Conservation (phyloP, 2,329 filamentous ascomycete species). For the Colletotrichum lini region DNA sequence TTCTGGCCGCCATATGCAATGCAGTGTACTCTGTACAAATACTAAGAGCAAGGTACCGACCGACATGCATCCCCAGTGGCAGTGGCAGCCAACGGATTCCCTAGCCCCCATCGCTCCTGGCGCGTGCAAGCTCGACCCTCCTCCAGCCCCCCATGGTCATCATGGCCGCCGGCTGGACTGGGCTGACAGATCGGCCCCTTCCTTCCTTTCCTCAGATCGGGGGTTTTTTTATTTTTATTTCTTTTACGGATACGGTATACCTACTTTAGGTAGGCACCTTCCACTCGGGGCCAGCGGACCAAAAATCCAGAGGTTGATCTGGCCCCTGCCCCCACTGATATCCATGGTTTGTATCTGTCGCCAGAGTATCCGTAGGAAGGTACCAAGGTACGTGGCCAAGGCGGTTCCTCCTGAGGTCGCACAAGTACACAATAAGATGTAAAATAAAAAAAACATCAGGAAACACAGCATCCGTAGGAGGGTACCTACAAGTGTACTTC, state of each 20-base stretch:
- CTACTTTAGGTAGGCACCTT: neutral
- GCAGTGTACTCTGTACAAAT: neutral
- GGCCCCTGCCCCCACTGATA: neutral
- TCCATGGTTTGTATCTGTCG: neutral
- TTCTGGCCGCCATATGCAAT: constrained; percentile 11
- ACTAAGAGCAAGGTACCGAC: neutral
- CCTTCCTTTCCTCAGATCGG: too few species aligned
- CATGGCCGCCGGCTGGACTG: neutral
- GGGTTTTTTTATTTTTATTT: too few species aligned
- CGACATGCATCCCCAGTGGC: constrained; percentile 6
- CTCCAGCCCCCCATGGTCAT: neutral
- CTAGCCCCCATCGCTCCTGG: constrained; percentile 12
- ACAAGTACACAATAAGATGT: too few species aligned
- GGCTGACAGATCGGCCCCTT: constrained; percentile 8
- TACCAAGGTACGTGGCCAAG: too few species aligned
- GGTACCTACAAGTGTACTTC: neutral
- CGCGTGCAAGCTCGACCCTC: neutral
- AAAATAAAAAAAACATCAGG: too few species aligned
- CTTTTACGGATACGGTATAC: too few species aligned
- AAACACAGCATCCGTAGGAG: constrained; percentile 5
- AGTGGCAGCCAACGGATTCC: constrained; percentile 18
- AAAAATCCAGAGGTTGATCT: constrained; percentile 16
- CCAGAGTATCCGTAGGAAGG: constrained; percentile 14
- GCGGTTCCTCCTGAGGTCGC: too few species aligned
- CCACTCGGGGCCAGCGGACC: constrained; percentile 5